A percentile compares a stretch with the other conserved stretches of the same genome.
Evolutionary conservation across 2,329 filamentous ascomycete genomes (phyloP).

Genomic region (Curvularia sp.): DNA sequence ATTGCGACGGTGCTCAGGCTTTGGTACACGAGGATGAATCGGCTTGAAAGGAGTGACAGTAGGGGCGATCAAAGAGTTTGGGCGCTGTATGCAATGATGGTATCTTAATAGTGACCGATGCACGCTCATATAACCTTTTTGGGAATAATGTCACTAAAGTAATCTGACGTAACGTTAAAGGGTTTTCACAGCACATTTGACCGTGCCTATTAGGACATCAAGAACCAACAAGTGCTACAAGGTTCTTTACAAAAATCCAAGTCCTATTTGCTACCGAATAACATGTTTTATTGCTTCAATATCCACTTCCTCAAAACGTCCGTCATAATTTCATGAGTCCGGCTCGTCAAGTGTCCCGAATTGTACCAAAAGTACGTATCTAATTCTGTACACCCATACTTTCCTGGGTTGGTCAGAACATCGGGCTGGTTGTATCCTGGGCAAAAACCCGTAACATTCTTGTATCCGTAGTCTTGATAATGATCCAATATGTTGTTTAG

Average conservation of each 20-base stretch:
- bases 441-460: constrained; percentile 57
- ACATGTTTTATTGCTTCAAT: constrained; percentile 14
- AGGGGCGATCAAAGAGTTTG: constrained; percentile 4
- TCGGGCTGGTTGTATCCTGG: constrained; percentile 56
- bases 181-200: background rate
- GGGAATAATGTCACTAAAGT: background rate
- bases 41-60: constrained; percentile 9
- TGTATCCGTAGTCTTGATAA: constrained; percentile 52
- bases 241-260: background rate
- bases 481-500: constrained; percentile 55
- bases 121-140: background rate
- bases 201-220: background rate
- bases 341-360: constrained; percentile 56
- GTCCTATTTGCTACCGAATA: background rate
- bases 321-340: constrained; percentile 52
- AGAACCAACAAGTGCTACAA: background rate
- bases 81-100: background rate
- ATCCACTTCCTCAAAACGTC: constrained; percentile 30
- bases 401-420: constrained; percentile 52
- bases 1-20: constrained; percentile 6
- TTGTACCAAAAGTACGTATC: constrained; percentile 59
- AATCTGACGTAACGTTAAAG: background rate
- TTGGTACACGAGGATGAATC: constrained; percentile 9
- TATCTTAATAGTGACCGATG: background rate
- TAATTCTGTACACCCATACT: constrained; percentile 56